Evolutionary conservation across 129 eudicot species (phyloP), one percentile per base, ranked within the genome.

Genomic region (Tagetes erecta): DNA sequence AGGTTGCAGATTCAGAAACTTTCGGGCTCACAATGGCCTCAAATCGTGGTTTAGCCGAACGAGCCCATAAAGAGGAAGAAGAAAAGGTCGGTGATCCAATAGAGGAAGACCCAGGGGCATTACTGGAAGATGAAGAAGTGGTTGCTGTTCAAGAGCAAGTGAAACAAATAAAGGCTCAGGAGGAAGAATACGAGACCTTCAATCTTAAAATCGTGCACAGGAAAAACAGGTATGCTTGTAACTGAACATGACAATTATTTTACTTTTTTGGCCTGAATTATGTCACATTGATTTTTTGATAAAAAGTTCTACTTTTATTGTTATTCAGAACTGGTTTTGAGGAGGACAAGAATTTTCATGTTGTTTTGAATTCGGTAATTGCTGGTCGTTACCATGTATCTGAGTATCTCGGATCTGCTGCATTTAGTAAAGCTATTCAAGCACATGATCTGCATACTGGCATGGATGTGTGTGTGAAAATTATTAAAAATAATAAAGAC

Each of bases 371-470:
- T 58, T 90, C 96, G 5, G 95, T 93, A 53, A 76, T 93, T 38
- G 98, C 96, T 56, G 96, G 96, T 38, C 88, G 98, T n/a, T 90
- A 93, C 78, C 96, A 90, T 86, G 96, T 93, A 30, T 90, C 98
- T 0, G 98, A 93, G 81, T 93, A 90, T 86, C 95, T 93, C 67
- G 98, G 98, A 52, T 93, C 98, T 6, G 98, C 98, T 79, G 98
- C 98, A 77, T 93, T 93, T 39, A 93, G 98, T 80, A 93, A 93
- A 86, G 98, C 96, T 70, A 87, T 93, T 78, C 98, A 93, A 78
- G 98, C 98, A 13, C 98, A 90, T 76, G 98, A 93, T 70, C 88
- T 93, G 55, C 96, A 93, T 66, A 87, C 98, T n/a, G 98, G 98
- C 70, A 93, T 93, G 95, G 98, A 93, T 81, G 98, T 93, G 10